phyloP scores from a whole-genome alignment of 1,139 yeast genomes.

The Pichia sp. region DNA sequence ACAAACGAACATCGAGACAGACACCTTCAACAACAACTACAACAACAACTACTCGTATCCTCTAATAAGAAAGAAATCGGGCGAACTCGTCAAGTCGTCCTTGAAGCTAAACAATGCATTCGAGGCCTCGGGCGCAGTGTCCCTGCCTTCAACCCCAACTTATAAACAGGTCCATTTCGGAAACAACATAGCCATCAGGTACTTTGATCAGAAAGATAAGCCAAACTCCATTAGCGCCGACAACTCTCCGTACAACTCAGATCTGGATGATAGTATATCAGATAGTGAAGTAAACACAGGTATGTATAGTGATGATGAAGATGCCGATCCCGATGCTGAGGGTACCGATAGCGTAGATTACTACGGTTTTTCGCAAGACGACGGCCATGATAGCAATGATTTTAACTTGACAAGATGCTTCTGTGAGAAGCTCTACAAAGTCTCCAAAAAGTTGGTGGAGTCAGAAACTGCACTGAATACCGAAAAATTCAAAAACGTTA shows the following conservation, averaged over 20 bases:
- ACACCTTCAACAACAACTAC: constrained; percentile 6
- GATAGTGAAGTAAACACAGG: constrained; percentile 10
- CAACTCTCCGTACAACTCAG: constrained; percentile 49
- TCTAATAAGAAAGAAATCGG: constrained; percentile 35
- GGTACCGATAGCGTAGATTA: constrained; percentile 25
- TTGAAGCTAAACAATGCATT: constrained; percentile 46
- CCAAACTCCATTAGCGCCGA: constrained; percentile 72
- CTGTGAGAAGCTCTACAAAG: constrained; percentile 18
- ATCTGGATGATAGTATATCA: constrained; percentile 19
- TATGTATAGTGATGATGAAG: constrained; percentile 33
- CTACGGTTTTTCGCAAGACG: constrained; percentile 9
- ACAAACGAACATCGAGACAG: neutral
- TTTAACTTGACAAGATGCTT: neutral
- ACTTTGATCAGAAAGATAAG: constrained; percentile 65
- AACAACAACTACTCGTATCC: constrained; percentile 21
- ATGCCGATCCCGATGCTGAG: constrained; percentile 23
- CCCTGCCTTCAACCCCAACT: constrained; percentile 66
- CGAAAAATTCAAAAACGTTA: constrained; percentile 21
- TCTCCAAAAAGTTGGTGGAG: constrained; percentile 27
- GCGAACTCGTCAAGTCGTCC: constrained; percentile 74
- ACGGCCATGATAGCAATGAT: constrained; percentile 13
- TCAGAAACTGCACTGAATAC: constrained; percentile 8
- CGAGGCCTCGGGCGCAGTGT: constrained; percentile 39
- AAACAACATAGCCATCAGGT: constrained; percentile 61
- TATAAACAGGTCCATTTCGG: constrained; percentile 76